Percentiles rank a stretch among this genome's conserved stretches.
Conservation (phyloP, 306 rosid species). For the Vigna nakashimae region DNA sequence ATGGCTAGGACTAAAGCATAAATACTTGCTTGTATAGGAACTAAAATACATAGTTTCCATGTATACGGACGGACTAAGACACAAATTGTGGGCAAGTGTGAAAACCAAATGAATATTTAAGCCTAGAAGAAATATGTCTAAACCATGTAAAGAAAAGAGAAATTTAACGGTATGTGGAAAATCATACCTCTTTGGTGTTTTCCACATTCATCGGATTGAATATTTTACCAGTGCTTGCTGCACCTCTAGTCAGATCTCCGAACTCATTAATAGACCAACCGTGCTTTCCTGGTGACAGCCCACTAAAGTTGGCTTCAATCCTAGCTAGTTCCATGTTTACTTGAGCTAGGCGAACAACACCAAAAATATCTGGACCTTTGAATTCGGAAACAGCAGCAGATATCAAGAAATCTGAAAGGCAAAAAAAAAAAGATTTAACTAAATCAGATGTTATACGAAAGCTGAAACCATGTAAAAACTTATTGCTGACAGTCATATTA, state of each 20-base stretch:
- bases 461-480: slow-evolving; percentile 24
- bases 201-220: slow-evolving; percentile 54
- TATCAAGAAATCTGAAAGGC: slow-evolving; percentile 74
- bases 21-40: not conserved
- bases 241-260: slow-evolving; percentile 92
- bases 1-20: too few species aligned
- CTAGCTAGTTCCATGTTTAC: slow-evolving; percentile 89
- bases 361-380: slow-evolving; percentile 88
- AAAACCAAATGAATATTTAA: not conserved
- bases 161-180: slow-evolving; percentile 30
- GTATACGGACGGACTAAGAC: not conserved
- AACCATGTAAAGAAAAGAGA: slow-evolving; percentile 24
- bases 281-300: slow-evolving; percentile 88
- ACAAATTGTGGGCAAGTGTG: not conserved
- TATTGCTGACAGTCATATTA: slow-evolving; percentile 17
- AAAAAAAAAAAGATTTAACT: slow-evolving; percentile 35
- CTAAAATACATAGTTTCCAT: not conserved
- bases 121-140: not conserved
- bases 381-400: slow-evolving; percentile 95
- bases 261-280: slow-evolving; percentile 91
- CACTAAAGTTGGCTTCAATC: slow-evolving; percentile 89
- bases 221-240: slow-evolving; percentile 86
- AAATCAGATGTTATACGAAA: slow-evolving; percentile 19
- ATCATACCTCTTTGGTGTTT: slow-evolving; percentile 62
- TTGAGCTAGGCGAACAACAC: slow-evolving; percentile 92